Percentiles rank a stretch among this genome's conserved stretches.
These are phyloP conservation scores for Dichomitus squalens DNA, from an alignment of 1,284 basidiomycete species.

Conservation along the genomic window DNA sequence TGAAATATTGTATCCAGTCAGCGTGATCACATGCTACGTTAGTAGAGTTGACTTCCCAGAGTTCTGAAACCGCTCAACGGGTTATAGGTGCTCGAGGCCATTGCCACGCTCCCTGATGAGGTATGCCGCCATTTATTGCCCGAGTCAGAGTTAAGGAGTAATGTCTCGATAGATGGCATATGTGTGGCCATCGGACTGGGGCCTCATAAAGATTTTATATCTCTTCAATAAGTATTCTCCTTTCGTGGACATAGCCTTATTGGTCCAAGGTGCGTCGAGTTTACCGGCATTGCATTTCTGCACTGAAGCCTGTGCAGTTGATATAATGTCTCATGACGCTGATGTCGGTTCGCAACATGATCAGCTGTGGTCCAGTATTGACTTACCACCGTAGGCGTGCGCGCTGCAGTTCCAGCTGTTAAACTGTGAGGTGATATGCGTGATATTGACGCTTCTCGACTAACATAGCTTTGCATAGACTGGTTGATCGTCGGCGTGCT, in stretches of 20 bases:
- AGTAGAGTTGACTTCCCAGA: neutral
- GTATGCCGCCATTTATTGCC: neutral
- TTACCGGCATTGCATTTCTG: neutral
- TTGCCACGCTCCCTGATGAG: constrained; percentile 1
- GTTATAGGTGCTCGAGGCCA: neutral
- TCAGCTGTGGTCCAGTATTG: neutral
- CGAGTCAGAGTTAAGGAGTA: no score
- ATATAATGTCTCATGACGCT: neutral
- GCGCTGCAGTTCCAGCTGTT: neutral
- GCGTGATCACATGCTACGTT: neutral
- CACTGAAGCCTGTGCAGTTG: neutral
- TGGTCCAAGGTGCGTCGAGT: neutral
- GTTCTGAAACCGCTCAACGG: neutral
- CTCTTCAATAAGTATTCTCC: neutral
- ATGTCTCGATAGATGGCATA: neutral
- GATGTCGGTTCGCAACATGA: neutral
- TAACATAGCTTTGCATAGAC: neutral
- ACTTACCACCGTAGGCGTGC: neutral
- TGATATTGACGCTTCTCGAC: neutral
- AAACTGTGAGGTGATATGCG: neutral
- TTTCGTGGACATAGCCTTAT: neutral
- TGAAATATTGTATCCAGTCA: neutral
- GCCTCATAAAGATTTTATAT: neutral
- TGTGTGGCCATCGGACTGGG: neutral
- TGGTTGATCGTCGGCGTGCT: neutral